Evolutionary conservation across 73 alveolate genomes (phyloP), one percentile per base, ranked within the genome.

Genomic region (Halteria grandinella): DNA sequence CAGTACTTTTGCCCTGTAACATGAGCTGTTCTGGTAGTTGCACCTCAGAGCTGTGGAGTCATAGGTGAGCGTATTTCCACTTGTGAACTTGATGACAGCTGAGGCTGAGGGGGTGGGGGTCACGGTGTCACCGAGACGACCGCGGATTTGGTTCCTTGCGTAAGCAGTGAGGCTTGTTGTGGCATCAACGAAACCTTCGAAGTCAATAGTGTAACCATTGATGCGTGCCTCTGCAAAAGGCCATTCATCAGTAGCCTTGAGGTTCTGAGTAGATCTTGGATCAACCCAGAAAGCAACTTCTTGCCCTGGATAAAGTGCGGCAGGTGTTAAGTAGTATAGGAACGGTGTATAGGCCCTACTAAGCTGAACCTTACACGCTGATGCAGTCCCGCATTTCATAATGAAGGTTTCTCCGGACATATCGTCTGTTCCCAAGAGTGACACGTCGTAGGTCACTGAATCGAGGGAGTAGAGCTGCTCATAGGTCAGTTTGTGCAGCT

Each of bases 261-360:
- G n/a, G n/a, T n/a, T n/a, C n/a, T n/a, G n/a, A n/a, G n/a, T n/a
- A n/a, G n/a, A n/a, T n/a, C 21, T 60, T 10, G 77, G 77, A 21
- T 60, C 40, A 7, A 60, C 41, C 20, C 6, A 36, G 77, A 60
- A 60, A 1, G 59, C 55, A 10, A 60, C 29, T 6, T 37, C 59
- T 2, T 28, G 28, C 1, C 77, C 77, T 14, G 37, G 49, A 60
- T 60, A 39, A n/a, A 60, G 21, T 5, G 43, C 77, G 24, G 18
- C n/a, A 17, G 77, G 77, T 1, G 27, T 5, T 8, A 60, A 14
- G 28, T 60, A 60, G 59, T 60, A 40, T 12, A 60, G 34, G n/a
- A 60, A 2, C 5, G 77, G 77, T 4, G 77, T 60, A 25, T 36
- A 60, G 32, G 39, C 36, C 43, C 77, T 60, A 60, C 45, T 60